These are phyloP conservation scores for Mycosphaerella sp. DNA, from an alignment of 2,329 filamentous ascomycete genomes.

Conservation along the genomic window DNA sequence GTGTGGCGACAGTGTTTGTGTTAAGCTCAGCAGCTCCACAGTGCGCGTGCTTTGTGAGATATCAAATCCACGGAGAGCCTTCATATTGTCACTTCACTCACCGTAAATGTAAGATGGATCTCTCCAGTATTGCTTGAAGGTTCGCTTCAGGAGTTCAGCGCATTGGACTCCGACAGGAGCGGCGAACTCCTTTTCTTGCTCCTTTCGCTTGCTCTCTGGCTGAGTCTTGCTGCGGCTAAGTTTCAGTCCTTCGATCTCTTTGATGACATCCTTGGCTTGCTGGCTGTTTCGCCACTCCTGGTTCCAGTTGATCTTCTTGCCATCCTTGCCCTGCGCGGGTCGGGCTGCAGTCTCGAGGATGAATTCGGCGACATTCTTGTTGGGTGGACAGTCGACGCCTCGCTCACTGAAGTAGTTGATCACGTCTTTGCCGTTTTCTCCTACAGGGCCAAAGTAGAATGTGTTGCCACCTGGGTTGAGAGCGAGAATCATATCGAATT, in stretches of 20 bases:
- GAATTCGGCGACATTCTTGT: constrained; percentile 61
- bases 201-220: constrained; percentile 34
- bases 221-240: constrained; percentile 48
- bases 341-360: constrained; percentile 61
- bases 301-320: constrained; percentile 62
- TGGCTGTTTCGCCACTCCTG: constrained; percentile 65
- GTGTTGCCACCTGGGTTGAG: constrained; percentile 63
- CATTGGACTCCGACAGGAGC: constrained; percentile 60
- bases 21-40: too few species aligned
- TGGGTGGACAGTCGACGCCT: constrained; percentile 60
- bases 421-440: constrained; percentile 58
- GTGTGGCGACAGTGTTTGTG: too few species aligned
- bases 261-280: constrained; percentile 52
- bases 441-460: constrained; percentile 68
- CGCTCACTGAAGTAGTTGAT: constrained; percentile 62
- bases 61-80: too few species aligned
- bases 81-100: background rate
- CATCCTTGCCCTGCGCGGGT: constrained; percentile 47
- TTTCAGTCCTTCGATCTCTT: constrained; percentile 62
- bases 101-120: constrained; percentile 71
- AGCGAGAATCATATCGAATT: constrained; percentile 68
- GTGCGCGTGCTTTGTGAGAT: too few species aligned
- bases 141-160: constrained; percentile 59
- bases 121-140: constrained; percentile 62
- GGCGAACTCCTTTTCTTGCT: constrained; percentile 50